Conservation (phyloP, 306 rosid genomes). For the Prunus davidiana region DNA sequence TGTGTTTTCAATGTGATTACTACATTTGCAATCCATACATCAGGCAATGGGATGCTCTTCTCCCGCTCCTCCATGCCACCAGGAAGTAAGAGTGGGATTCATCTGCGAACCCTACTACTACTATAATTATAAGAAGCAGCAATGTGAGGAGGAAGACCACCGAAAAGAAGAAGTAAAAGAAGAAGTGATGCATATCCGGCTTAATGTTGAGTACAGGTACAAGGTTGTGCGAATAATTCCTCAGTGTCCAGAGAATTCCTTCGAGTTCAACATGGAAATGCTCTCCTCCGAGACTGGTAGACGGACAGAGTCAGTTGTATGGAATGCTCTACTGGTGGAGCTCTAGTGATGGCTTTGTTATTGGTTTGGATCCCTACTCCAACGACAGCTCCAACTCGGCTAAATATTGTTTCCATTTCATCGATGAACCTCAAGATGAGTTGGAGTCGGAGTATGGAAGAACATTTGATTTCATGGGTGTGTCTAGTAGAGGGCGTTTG, state of each 20-base stretch:
- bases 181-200: not conserved
- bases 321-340: not conserved
- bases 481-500: not conserved
- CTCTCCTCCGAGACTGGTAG: slow-evolving; percentile 2
- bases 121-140: not conserved
- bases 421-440: not conserved
- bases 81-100: not conserved
- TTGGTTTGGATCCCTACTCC: not conserved
- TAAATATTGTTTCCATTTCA: not conserved
- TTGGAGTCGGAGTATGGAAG: not conserved
- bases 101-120: not conserved
- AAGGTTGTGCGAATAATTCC: not conserved
- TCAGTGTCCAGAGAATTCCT: not conserved
- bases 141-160: not conserved
- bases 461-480: not conserved
- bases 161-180: not conserved
- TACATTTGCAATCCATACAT: not conserved
- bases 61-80: not conserved
- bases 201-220: not conserved
- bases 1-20: not conserved
- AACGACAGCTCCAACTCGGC: too few relatives aligned
- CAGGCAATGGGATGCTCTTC: slow-evolving; percentile 4
- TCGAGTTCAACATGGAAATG: not conserved
- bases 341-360: not conserved
- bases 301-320: not conserved